phyloP scores from a whole-genome alignment of 2,329 filamentous ascomycete genomes.

The Pseudogymnoascus sp. region DNA sequence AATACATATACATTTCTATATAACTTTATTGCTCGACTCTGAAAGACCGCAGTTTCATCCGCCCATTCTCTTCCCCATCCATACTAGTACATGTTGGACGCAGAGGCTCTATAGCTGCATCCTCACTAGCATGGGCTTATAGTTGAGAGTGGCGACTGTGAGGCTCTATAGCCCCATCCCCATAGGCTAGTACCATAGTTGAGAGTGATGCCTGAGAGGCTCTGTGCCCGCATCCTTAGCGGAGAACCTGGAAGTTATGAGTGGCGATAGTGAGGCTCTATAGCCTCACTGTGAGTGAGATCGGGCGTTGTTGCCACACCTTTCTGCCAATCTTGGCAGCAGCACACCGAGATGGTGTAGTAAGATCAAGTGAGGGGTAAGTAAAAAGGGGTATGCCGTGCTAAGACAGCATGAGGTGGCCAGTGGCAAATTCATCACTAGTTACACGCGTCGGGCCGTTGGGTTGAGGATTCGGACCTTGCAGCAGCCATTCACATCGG shows the following conservation, averaged over 20 bases:
- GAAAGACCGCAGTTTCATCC: not conserved
- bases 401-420: not conserved
- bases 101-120: not conserved
- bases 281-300: not conserved
- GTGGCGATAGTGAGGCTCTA: not conserved
- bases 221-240: not conserved
- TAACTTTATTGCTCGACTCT: not conserved
- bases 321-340: not conserved
- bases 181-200: not conserved
- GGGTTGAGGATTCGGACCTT: not conserved
- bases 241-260: not conserved
- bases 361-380: not conserved
- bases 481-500: not conserved
- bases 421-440: not conserved
- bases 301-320: not conserved
- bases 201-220: not conserved
- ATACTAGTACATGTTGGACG: no score
- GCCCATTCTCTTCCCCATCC: no score
- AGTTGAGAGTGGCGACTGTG: not conserved
- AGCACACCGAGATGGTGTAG: not conserved
- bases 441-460: not conserved
- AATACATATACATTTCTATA: not conserved
- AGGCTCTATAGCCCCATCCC: not conserved
- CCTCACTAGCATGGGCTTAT: not conserved
- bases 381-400: not conserved